Evolutionary conservation across 306 rosid species (phyloP).

Genomic region (Dalbergia cultrata): DNA sequence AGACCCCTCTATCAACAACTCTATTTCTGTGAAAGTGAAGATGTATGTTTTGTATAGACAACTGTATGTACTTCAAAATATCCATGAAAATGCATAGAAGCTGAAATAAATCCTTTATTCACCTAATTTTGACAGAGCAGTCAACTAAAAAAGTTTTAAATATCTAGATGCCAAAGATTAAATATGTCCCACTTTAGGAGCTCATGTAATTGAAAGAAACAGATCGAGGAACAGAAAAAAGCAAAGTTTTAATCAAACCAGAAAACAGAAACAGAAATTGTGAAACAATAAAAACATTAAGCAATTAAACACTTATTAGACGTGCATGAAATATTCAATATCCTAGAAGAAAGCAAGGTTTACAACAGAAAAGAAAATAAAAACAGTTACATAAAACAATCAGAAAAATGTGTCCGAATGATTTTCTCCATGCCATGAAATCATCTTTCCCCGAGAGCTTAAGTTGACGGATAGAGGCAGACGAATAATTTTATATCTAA

Average conservation of each 20-base stretch:
- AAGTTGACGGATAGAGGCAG: too few relatives aligned
- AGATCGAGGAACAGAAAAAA: not conserved
- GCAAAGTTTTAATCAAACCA: not conserved
- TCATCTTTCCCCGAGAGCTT: too few relatives aligned
- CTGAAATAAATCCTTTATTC: not conserved
- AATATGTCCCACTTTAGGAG: not conserved
- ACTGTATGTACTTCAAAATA: not conserved
- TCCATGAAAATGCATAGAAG: not conserved
- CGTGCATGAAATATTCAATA: not conserved
- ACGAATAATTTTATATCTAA: too few relatives aligned
- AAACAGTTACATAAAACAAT: not conserved
- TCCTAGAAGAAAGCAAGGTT: not conserved
- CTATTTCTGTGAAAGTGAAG: not conserved
- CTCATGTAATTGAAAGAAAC: conserved; percentile 26
- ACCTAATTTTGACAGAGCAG: not conserved
- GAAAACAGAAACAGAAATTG: not conserved
- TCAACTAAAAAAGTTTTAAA: not conserved
- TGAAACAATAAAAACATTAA: not conserved
- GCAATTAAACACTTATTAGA: not conserved
- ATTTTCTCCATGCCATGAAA: too few relatives aligned
- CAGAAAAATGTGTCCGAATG: not conserved
- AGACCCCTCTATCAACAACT: not conserved
- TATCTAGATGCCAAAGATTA: not conserved
- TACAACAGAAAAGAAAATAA: not conserved
- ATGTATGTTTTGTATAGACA: not conserved